Base-by-base conservation (phyloP, 202 grass and related monocot species). In the Elaeis oleifera region DNA sequence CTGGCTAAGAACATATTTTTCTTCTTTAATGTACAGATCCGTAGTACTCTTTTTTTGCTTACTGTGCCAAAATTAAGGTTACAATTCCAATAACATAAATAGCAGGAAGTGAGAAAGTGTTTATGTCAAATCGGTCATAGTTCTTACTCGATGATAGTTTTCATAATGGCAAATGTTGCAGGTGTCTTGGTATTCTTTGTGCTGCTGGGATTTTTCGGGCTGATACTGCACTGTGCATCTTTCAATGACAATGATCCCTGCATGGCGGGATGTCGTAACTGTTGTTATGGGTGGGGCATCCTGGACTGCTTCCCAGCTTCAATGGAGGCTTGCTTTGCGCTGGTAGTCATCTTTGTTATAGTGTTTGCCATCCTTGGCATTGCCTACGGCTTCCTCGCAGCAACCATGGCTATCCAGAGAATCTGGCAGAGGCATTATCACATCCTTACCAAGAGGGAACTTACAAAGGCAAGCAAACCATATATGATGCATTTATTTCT, bases 341-440 rank as follows among this genome's bases (percentile, higher is more conserved):
- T 90, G 58, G 79, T 86, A 23, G 56, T 90, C 58, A 72, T 90
- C 54, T 90, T 90, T 26, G 67, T 90, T 4, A 75, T 90, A 4
- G 74, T 86, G 2, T 90, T 90, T 18, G 87, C 83, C 11, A 86
- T 90, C 67, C 87, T 90, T 0, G 87, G 87, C 55, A 80, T 90
- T 16, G 87, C 87, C 1, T 90, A 90, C 0, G 80, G 87, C 49
- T 83, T 90, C 62, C 79, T 90, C 2, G 87, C 83, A 0, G 74
- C 87, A 7, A 90, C 83, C 2, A 83, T 90, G 83, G 79, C 79
- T 0, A 64, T 90, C 52, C 87, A 90, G 60, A 80, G 87, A 74
- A 90, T 86, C 44, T 90, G 87, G 87, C 87, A 90, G 79, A 71
- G 76, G 18, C 87, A 90, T 61, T 90, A 90, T 75, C 82, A 90